Evolutionary conservation across 2,329 filamentous ascomycete species (phyloP).

Genomic region (Penicillium thymicola): DNA sequence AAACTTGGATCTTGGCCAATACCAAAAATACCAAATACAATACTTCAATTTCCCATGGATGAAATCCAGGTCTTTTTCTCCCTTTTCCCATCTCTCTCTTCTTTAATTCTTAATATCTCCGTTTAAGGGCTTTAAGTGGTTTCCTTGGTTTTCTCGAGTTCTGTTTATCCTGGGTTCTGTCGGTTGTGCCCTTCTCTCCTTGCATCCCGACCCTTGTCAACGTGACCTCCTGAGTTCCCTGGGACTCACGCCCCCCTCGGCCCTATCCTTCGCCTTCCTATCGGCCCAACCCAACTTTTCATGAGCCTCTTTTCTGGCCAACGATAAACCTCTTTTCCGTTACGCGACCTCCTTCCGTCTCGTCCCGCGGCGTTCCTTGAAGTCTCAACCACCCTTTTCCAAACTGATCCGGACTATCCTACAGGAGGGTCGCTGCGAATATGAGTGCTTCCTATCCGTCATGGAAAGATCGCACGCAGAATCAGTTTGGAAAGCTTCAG

Average conservation of each 20-base stretch:
- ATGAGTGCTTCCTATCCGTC: slow-evolving; percentile 41
- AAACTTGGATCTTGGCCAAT: slow-evolving; percentile 23
- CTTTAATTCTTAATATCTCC: slow-evolving; percentile 12
- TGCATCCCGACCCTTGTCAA: slow-evolving; percentile 29
- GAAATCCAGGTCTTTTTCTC: slow-evolving; percentile 15
- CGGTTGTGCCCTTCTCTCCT: slow-evolving; percentile 26
- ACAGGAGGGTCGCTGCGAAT: slow-evolving; percentile 24
- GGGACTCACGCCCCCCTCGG: slow-evolving; percentile 8
- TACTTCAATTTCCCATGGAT: slow-evolving; percentile 7
- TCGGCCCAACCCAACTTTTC: slow-evolving; percentile 8
- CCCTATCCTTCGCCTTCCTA: slow-evolving; percentile 8
- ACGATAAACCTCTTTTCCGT: slow-evolving; percentile 8
- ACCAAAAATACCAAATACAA: slow-evolving; percentile 19
- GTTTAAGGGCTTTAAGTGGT: slow-evolving; percentile 5
- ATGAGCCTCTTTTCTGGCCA: slow-evolving; percentile 7
- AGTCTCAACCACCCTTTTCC: slow-evolving; percentile 2
- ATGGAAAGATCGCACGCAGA: slow-evolving; percentile 47
- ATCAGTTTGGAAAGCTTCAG: slow-evolving; percentile 45
- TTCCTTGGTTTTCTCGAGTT: slow-evolving; percentile 13
- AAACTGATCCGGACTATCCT: slow-evolving; percentile 19
- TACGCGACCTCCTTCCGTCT: slow-evolving; percentile 20
- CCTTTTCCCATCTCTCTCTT: slow-evolving; percentile 16
- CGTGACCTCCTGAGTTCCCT: slow-evolving; percentile 24
- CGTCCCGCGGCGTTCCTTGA: slow-evolving; percentile 21
- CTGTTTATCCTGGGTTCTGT: slow-evolving; percentile 10